phyloP scores from a whole-genome alignment of 2,329 filamentous ascomycete species.

The Tolypocladium tundrense region DNA sequence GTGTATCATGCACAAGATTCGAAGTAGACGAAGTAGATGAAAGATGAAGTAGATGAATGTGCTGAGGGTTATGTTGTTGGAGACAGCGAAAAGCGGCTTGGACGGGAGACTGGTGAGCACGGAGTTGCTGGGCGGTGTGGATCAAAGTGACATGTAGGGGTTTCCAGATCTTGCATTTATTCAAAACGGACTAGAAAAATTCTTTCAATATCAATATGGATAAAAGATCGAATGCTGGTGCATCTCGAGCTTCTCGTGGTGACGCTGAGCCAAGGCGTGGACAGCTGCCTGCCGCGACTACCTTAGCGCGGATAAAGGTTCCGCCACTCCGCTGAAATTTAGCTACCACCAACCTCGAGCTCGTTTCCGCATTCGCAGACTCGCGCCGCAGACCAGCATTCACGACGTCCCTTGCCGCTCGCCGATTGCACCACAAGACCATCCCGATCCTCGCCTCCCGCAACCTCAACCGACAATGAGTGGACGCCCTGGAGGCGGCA shows the following conservation, averaged over 20 bases:
- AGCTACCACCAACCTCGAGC: background rate
- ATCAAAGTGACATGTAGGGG: background rate
- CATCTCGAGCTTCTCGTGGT: no score
- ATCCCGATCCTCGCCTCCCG: background rate
- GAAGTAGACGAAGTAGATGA: no score
- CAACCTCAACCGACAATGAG: slow-evolving; percentile 32
- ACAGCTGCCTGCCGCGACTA: no score
- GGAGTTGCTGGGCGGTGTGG: background rate
- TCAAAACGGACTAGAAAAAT: no score
- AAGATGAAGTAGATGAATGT: background rate
- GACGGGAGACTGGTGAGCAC: background rate
- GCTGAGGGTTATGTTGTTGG: background rate
- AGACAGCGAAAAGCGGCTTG: background rate
- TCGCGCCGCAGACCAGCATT: background rate
- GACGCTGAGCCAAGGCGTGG: no score
- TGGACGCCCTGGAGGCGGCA: slow-evolving; percentile 48
- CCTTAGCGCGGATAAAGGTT: background rate
- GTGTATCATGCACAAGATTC: slow-evolving; percentile 19
- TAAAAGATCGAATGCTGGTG: background rate
- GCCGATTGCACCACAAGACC: background rate
- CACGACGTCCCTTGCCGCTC: background rate
- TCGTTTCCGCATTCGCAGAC: background rate
- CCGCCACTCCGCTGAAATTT: slow-evolving; percentile 1
- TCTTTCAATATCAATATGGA: no score
- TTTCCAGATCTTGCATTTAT: no score